Evolutionary conservation across 352 stramenopile species (phyloP).

Genomic region (Globisporangium canariense): DNA sequence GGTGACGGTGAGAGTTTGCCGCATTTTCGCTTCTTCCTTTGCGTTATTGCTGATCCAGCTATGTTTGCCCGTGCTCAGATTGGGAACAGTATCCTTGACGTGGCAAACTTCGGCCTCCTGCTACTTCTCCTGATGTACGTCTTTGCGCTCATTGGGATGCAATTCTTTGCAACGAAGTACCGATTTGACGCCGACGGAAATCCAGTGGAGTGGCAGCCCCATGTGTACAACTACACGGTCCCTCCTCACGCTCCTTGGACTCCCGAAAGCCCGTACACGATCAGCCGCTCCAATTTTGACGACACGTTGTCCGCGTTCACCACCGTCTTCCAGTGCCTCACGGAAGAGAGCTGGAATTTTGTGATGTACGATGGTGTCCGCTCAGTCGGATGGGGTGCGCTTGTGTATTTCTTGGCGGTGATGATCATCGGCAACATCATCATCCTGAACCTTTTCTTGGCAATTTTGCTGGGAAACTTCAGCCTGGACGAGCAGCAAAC

Average conservation of each 20-base stretch:
- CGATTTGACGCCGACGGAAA: constrained; percentile 58
- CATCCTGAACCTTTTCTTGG: constrained; percentile 87
- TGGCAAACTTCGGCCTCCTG: constrained; percentile 85
- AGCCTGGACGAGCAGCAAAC: constrained; percentile 33
- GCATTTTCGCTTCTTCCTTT: neutral
- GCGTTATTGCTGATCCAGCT: neutral
- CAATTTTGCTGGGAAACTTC: constrained; percentile 86
- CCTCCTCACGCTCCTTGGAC: constrained; percentile 41
- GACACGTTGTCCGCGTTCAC: constrained; percentile 55
- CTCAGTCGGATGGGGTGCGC: constrained; percentile 29
- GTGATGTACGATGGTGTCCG: constrained; percentile 84
- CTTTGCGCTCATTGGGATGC: constrained; percentile 71
- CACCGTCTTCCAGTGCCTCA: constrained; percentile 85
- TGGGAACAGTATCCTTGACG: constrained; percentile 68
- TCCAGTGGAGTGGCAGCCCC: constrained; percentile 33
- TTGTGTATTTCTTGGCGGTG: constrained; percentile 57
- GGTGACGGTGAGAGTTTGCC: constrained; percentile 36
- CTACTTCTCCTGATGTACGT: constrained; percentile 89
- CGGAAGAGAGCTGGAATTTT: constrained; percentile 86
- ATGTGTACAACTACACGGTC: constrained; percentile 37
- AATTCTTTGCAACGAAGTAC: constrained; percentile 86
- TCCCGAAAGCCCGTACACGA: constrained; percentile 33
- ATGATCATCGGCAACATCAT: constrained; percentile 85
- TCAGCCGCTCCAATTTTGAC: constrained; percentile 52
- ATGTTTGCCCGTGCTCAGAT: constrained; percentile 30